Evolutionary conservation across 164 flowering plant genomes (phyloP).

Genomic region (Liquidambar formosana): DNA sequence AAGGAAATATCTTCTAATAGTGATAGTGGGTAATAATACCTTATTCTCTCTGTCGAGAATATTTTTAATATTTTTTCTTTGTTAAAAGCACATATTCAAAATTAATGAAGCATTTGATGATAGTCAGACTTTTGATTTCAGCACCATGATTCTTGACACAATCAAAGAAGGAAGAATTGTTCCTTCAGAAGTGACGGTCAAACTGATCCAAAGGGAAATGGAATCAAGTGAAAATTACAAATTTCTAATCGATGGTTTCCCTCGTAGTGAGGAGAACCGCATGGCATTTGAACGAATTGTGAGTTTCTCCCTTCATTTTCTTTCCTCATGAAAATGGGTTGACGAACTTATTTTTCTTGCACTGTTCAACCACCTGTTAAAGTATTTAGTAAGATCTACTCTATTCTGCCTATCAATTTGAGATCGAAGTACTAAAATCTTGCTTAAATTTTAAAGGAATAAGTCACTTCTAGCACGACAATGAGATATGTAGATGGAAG

Average conservation of each 20-base stretch:
- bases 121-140: conserved; percentile 29
- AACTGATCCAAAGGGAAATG: conserved; percentile 66
- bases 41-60: conserved; percentile 1
- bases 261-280: conserved; percentile 91
- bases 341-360: neutral
- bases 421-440: too few species aligned
- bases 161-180: conserved; percentile 89
- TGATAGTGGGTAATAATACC: conserved; percentile 58
- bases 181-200: conserved; percentile 85
- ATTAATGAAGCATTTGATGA: conserved; percentile 9
- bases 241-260: conserved; percentile 96
- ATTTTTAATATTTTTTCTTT: conserved; percentile 4
- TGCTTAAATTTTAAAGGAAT: neutral
- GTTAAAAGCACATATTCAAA: neutral
- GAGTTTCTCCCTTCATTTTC: conserved; percentile 35
- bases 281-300: conserved; percentile 79
- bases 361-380: too few species aligned
- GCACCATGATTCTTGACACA: conserved; percentile 67
- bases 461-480: neutral
- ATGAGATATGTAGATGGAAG: neutral
- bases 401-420: too few species aligned
- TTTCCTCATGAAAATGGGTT: neutral
- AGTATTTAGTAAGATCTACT: too few species aligned
- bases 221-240: conserved; percentile 57
- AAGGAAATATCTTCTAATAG: conserved; percentile 64